These are phyloP conservation scores for Barnettozyma sucrosica DNA, from an alignment of 805 yeast genomes.

Conservation along the genomic window DNA sequence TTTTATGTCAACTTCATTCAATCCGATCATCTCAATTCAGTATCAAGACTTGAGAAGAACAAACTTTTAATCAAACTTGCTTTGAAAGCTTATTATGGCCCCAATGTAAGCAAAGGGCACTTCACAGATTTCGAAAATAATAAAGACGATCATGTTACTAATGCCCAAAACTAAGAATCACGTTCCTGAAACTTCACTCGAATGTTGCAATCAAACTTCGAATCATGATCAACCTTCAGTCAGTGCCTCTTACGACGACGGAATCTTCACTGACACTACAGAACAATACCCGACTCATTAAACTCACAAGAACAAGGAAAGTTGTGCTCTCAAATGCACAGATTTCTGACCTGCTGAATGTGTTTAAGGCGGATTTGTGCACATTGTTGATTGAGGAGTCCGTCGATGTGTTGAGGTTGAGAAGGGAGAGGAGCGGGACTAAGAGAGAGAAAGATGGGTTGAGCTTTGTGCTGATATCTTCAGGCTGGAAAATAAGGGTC, in stretches of 20 bases:
- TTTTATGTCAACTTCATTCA: background rate
- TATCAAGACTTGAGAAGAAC: background rate
- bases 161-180: background rate
- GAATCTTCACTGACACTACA: constrained; percentile 6
- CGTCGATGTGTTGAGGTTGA: constrained; percentile 9
- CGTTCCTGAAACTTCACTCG: background rate
- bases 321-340: constrained; percentile 21
- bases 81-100: background rate
- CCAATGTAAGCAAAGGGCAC: background rate
- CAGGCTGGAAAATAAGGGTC: constrained; percentile 19
- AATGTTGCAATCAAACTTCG: constrained; percentile 1
- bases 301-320: constrained; percentile 1
- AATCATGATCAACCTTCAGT: constrained; percentile 5
- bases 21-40: too few species aligned
- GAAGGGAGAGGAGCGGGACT: background rate
- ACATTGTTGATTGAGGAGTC: constrained; percentile 12
- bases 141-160: background rate
- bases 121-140: background rate
- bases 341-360: constrained; percentile 10
- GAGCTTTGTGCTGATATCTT: constrained; percentile 1
- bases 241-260: background rate
- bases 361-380: constrained; percentile 13
- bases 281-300: constrained; percentile 7
- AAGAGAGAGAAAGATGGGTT: background rate
- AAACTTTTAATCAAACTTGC: background rate